phyloP scores from a whole-genome alignment of 345 rosid genomes.

The Chamaenerion angustifolium region DNA sequence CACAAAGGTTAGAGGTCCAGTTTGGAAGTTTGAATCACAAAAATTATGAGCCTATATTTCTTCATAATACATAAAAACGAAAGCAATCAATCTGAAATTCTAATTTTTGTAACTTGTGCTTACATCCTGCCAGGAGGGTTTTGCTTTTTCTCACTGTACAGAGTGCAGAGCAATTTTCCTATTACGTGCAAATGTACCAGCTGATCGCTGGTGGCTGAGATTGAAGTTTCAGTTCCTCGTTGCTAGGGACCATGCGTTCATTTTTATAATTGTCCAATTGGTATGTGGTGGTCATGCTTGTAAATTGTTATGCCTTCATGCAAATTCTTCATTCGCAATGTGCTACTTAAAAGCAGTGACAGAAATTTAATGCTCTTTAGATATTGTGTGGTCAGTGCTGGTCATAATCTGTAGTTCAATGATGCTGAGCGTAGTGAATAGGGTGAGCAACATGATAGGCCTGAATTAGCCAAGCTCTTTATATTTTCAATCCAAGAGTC shows the following conservation, averaged over 20 bases:
- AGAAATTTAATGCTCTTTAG: too few relatives aligned
- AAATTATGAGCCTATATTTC: too few relatives aligned
- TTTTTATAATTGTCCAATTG: constrained; percentile 91
- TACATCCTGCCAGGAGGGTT: constrained; percentile 64
- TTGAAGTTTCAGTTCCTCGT: constrained; percentile 95
- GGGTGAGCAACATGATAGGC: too few relatives aligned
- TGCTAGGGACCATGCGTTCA: constrained; percentile 88
- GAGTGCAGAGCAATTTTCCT: constrained; percentile 90
- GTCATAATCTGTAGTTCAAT: too few relatives aligned
- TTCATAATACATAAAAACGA: too few relatives aligned
- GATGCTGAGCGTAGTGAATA: too few relatives aligned
- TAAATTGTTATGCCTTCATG: too few relatives aligned
- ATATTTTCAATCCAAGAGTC: too few relatives aligned
- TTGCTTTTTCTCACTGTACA: constrained; percentile 99
- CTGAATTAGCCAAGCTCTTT: too few relatives aligned
- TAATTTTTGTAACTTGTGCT: constrained; percentile 4
- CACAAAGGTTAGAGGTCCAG: constrained; percentile 50
- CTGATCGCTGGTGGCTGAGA: constrained; percentile 99
- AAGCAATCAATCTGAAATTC: background rate
- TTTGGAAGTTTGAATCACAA: constrained; percentile 1
- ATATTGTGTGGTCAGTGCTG: too few relatives aligned
- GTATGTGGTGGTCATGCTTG: constrained; percentile 18
- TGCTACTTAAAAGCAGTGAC: too few relatives aligned
- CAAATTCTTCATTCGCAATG: too few relatives aligned
- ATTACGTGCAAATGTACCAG: constrained; percentile 87